Evolutionary conservation across 345 rosid species (phyloP), one percentile per base, ranked within the genome.

Genomic region (Cardamine occulta): DNA sequence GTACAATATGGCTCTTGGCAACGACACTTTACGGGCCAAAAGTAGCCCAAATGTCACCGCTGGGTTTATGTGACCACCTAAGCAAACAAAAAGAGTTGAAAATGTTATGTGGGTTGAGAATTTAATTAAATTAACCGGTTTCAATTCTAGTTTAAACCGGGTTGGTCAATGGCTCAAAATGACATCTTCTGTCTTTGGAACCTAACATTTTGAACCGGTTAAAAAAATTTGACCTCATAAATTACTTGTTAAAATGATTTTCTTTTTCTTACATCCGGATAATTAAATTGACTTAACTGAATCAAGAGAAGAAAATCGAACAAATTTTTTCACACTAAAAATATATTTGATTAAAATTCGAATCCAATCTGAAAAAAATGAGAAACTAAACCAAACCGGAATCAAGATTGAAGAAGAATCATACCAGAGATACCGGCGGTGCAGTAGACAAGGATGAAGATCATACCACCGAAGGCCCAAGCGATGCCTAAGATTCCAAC

Each of bases 381-480:
- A 2, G 14, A 21, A 44, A 19, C 31, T 66, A 34, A 56, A 66
- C 78, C 72, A 29, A 48, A 61, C 53, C 42, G 40, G 28, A 47
- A 39, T 15, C 68, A 51, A 70, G 75, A 85, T 54, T 19, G 15
- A 83, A 87, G 24, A 37, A 48, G 73, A 53, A 4, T 23, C 59
- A n/a, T 35, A 88, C 97, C 97, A 32, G 96, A 92, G 78, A 90
- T 87, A 71, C 97, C 97, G 11, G 94, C 94, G 9, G 97, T 90
- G 86, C 97, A 92, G 89, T 92, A 92, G 75, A 92, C 96, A 34
- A 92, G 97, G 51, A 91, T 79, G 32, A 91, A 91, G 80, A 92
- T 92, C 96, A 92, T 92, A 82, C 97, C 97, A 68, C 97, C 97
- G 1, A 92, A 90, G 63, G 97, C 93, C 97, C 96, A 90, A 65